A percentile compares a stretch with the other conserved stretches of the same genome.
Conservation (phyloP, 2,329 filamentous ascomycete species). For the Diplodia mutila region DNA sequence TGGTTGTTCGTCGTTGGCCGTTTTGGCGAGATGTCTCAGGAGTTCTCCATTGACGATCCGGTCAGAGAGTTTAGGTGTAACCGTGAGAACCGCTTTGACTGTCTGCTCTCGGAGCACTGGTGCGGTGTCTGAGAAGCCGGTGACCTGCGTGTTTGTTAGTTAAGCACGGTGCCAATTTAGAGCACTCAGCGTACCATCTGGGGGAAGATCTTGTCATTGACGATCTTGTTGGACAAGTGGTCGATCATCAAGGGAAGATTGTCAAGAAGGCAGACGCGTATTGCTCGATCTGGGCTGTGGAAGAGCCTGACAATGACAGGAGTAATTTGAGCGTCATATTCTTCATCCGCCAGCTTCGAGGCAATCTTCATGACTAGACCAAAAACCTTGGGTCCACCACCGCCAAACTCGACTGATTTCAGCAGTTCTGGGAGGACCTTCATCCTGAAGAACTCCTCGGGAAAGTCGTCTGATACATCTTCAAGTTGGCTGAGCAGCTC, state of each 20-base stretch:
- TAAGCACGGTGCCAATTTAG: not conserved
- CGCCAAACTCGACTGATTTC: slow-evolving; percentile 99
- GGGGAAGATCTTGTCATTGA: slow-evolving; percentile 97
- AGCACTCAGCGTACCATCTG: slow-evolving; percentile 67
- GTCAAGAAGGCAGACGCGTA: slow-evolving; percentile 88
- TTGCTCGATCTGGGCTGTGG: slow-evolving; percentile 85
- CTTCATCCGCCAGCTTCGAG: slow-evolving; percentile 81
- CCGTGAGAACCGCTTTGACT: slow-evolving; percentile 85
- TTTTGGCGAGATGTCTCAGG: slow-evolving; percentile 87
- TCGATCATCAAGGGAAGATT: slow-evolving; percentile 91
- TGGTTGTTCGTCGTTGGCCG: slow-evolving; percentile 95
- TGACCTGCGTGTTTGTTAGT: slow-evolving; percentile 61
- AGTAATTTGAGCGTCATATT: slow-evolving; percentile 82
- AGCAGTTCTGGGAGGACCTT: slow-evolving; percentile 93
- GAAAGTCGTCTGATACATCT: slow-evolving; percentile 87
- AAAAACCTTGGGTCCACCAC: slow-evolving; percentile 90
- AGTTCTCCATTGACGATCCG: slow-evolving; percentile 92
- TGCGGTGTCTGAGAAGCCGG: slow-evolving; percentile 89
- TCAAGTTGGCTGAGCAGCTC: slow-evolving; percentile 70
- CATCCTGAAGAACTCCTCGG: slow-evolving; percentile 97
- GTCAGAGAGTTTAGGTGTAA: slow-evolving; percentile 89
- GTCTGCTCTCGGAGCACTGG: slow-evolving; percentile 95
- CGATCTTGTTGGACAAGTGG: slow-evolving; percentile 79
- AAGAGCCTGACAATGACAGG: slow-evolving; percentile 89
- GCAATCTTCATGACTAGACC: slow-evolving; percentile 88